These are phyloP conservation scores for Conringia planisiliqua DNA, from an alignment of 345 rosid genomes.

Conservation along the genomic window DNA sequence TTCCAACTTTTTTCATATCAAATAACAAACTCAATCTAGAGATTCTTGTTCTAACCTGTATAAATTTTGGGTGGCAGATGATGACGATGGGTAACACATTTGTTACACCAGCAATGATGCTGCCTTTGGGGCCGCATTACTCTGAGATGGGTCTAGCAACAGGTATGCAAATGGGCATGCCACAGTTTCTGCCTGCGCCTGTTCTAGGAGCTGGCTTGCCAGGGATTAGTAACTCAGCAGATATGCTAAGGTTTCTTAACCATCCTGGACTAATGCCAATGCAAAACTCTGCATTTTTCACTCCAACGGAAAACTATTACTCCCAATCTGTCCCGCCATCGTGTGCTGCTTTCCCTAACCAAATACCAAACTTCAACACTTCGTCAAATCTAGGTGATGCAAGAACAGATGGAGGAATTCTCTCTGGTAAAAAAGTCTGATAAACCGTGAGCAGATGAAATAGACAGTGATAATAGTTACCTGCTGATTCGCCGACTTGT, in stretches of 20 bases:
- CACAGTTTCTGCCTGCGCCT: constrained; percentile 18
- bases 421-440: constrained; percentile 13
- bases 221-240: neutral
- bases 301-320: constrained; percentile 15
- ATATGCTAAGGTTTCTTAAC: constrained; percentile 19
- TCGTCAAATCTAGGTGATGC: constrained; percentile 16
- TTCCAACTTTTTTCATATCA: neutral
- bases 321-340: constrained; percentile 12
- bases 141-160: constrained; percentile 25
- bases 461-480: constrained; percentile 14
- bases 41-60: constrained; percentile 12
- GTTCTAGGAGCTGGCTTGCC: constrained; percentile 16
- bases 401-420: neutral
- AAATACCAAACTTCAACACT: constrained; percentile 20
- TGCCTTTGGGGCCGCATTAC: constrained; percentile 25
- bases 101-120: constrained; percentile 36
- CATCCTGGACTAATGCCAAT: constrained; percentile 22
- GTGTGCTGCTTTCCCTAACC: constrained; percentile 9
- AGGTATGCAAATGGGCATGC: constrained; percentile 22
- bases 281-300: constrained; percentile 5
- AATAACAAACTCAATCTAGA: neutral
- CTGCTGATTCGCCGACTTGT: neutral
- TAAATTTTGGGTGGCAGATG: constrained; percentile 16
- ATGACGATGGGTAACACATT: constrained; percentile 47
- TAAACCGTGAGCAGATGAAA: constrained; percentile 20